Conservation (phyloP, 2,329 filamentous ascomycete species). For the Dryadomyces quercivorus region DNA sequence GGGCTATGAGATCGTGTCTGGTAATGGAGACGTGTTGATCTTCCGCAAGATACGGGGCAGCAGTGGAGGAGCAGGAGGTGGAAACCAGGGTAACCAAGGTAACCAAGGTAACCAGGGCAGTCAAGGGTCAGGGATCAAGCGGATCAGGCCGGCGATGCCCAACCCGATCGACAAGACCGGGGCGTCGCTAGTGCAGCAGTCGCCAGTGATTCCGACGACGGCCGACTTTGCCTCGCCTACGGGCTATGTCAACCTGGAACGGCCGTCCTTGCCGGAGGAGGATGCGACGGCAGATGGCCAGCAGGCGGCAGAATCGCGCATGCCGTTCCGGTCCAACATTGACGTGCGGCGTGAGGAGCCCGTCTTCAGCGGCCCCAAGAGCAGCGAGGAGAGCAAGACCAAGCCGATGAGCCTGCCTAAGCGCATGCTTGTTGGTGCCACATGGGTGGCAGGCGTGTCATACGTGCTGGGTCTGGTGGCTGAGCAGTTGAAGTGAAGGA, state of each 20-base stretch:
- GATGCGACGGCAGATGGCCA: background rate
- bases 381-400: background rate
- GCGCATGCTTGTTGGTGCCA: slow-evolving; percentile 39
- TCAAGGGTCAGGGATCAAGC: background rate
- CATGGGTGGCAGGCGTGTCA: slow-evolving; percentile 39
- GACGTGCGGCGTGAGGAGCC: slow-evolving; percentile 33
- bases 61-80: no score
- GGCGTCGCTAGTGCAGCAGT: slow-evolving; percentile 12
- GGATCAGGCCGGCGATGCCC: slow-evolving; percentile 11
- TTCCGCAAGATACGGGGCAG: slow-evolving; percentile 44
- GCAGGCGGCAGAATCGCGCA: background rate
- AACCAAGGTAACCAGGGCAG: no score
- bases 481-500: slow-evolving; percentile 36
- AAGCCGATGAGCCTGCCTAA: slow-evolving; percentile 23
- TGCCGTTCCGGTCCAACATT: slow-evolving; percentile 27
- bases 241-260: slow-evolving; percentile 51
- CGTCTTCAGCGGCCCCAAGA: slow-evolving; percentile 30
- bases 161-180: slow-evolving; percentile 51
- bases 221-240: slow-evolving; percentile 53
- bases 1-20: slow-evolving; percentile 56
- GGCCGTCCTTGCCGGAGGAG: slow-evolving; percentile 18
- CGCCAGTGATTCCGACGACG: slow-evolving; percentile 26
- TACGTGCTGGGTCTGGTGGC: slow-evolving; percentile 47
- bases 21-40: slow-evolving; percentile 49
- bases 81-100: no score